These are phyloP conservation scores for Spizellomyces punctatus DNA, from an alignment of 192 early-diverging fungal genomes.

Conservation along the genomic window DNA sequence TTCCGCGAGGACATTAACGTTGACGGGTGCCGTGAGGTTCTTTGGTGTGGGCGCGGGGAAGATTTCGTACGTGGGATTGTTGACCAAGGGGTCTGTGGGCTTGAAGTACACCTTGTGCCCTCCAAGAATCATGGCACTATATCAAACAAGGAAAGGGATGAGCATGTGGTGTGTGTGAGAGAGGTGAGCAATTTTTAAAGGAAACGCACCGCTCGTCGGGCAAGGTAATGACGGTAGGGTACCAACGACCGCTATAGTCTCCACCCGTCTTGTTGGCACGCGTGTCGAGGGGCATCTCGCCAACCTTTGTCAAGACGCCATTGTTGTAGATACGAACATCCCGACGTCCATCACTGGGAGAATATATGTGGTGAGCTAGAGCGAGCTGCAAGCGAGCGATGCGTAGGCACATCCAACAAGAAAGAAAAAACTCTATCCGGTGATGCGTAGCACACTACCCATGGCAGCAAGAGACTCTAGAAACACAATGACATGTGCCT, in stretches of 20 bases:
- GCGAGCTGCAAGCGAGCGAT: too few species aligned
- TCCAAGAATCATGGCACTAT: conserved; percentile 25
- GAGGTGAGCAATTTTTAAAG: too few species aligned
- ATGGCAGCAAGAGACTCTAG: too few species aligned
- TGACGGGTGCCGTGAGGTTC: conserved; percentile 13
- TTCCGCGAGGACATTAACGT: conserved; percentile 3
- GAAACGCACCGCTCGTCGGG: conserved; percentile 12
- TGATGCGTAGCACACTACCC: too few species aligned
- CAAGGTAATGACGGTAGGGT: conserved; percentile 31
- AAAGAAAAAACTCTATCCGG: too few species aligned
- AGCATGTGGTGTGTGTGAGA: too few species aligned
- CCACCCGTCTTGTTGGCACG: neutral
- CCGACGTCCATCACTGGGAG: conserved; percentile 24
- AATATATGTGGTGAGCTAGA: neutral
- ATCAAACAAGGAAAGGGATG: too few species aligned
- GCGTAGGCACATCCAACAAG: too few species aligned
- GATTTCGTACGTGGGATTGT: conserved; percentile 31
- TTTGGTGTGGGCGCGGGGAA: conserved; percentile 22
- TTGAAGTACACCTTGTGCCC: conserved; percentile 22
- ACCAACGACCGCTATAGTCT: conserved; percentile 31
- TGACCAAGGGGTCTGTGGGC: conserved; percentile 14
- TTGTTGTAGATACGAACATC: conserved; percentile 28
- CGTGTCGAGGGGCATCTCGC: conserved; percentile 12
- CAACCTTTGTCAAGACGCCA: conserved; percentile 17
- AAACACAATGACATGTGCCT: too few species aligned